These are phyloP conservation scores for Glomus cerebriforme DNA, from an alignment of 192 early-diverging fungal species.

Conservation along the genomic window DNA sequence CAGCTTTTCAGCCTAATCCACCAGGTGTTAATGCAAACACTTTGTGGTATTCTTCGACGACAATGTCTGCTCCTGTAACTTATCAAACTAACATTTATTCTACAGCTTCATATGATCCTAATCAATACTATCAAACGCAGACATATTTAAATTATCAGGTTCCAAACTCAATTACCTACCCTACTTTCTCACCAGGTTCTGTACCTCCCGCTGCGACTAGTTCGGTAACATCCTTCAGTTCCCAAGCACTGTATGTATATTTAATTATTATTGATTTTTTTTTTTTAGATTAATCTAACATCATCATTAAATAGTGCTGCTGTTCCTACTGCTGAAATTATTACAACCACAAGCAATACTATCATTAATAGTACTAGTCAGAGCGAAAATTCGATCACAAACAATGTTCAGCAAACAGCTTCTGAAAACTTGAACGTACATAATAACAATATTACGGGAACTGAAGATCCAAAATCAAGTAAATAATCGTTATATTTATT, in stretches of 20 bases:
- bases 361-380: neutral
- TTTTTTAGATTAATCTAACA: neutral
- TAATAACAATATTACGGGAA: neutral
- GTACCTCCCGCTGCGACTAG: constrained; percentile 28
- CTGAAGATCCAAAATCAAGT: constrained; percentile 11
- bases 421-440: constrained; percentile 24
- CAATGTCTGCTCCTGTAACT: constrained; percentile 21
- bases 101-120: constrained; percentile 28
- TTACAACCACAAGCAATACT: neutral
- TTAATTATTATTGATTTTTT: neutral
- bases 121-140: constrained; percentile 22
- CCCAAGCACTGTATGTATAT: constrained; percentile 24
- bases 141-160: constrained; percentile 12
- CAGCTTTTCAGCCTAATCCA: constrained; percentile 30
- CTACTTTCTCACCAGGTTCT: constrained; percentile 1
- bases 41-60: constrained; percentile 26
- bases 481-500: neutral
- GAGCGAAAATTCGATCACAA: constrained; percentile 1
- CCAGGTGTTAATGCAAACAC: constrained; percentile 31
- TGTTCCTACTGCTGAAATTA: neutral
- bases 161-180: constrained; percentile 15
- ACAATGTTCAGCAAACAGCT: constrained; percentile 22
- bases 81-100: constrained; percentile 4
- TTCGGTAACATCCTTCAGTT: constrained; percentile 33
- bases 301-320: neutral